Evolutionary conservation across 495 filamentous ascomycete species (phyloP), one percentile per base, ranked within the genome.

Genomic region (Xylaria palmicola): DNA sequence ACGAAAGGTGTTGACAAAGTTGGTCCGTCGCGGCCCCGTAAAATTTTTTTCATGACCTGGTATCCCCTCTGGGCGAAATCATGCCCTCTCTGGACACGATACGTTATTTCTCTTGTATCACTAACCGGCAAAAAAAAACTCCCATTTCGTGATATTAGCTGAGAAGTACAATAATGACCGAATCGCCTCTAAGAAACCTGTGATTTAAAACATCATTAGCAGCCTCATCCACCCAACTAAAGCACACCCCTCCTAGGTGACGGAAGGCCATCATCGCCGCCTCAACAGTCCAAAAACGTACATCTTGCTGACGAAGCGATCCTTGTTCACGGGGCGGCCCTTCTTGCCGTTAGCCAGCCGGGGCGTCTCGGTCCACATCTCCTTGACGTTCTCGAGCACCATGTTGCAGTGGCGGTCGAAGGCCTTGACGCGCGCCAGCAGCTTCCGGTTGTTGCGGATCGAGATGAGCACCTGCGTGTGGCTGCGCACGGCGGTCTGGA

Each of bases 341-440:
- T 92, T 93, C 79, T 90, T 89, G 26, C 91, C 91, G 40, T 81
- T 83, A 13, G 84, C 79, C 24, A 83, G 73, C 64, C 90, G 85
- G 36, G 94, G 93, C 56, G 88, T 92, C 79, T 98, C 94, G 5
- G 92, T 97, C 94, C 94, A 98, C 92, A 98, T 98, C 81, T 98
- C 94, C 82, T 98, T 98, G 36, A 93, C 91, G 66, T 95, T 95
- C 84, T 97, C 92, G 34, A 96, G 78, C n/a, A 97, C 90, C 92
- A 96, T 95, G 78, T 96, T 96, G 81, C 75, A 74, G 62, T 81
- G 79, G 32, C 79, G 72, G 62, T 81, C 79, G 55, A 81, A 81
- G 27, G 79, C 79, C 69, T 81, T 81, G 56, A 81, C 79, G 40
- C 79, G 71, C 20, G 77, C 79, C 29, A 81, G 74, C 45, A 91